Evolutionary conservation across 371 early-diverging fungal genomes (phyloP).

Genomic region (Umbelopsis sp.): DNA sequence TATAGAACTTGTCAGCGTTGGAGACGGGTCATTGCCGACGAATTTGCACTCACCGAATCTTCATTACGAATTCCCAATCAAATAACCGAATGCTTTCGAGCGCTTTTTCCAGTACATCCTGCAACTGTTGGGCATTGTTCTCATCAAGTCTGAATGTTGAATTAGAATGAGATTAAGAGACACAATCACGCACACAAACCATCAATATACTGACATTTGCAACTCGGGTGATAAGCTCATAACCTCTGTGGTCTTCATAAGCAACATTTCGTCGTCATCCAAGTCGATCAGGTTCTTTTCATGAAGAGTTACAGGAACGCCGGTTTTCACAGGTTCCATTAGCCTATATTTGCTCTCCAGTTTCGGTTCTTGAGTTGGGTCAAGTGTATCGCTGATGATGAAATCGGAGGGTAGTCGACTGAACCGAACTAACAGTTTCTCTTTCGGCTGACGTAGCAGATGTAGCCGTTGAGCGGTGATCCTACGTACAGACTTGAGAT

Average conservation of each 20-base stretch:
- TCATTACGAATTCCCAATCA: constrained; percentile 47
- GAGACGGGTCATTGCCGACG: neutral
- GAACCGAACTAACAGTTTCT: constrained; percentile 24
- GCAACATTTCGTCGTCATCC: constrained; percentile 19
- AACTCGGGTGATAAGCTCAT: neutral
- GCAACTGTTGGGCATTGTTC: constrained; percentile 29
- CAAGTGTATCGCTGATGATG: constrained; percentile 22
- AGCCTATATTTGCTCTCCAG: constrained; percentile 31
- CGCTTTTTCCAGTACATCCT: constrained; percentile 27
- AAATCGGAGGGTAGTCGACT: constrained; percentile 28
- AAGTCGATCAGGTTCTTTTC: constrained; percentile 30
- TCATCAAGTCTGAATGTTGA: constrained; percentile 21
- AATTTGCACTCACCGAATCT: constrained; percentile 26
- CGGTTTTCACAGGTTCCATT: constrained; percentile 30
- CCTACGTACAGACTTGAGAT: constrained; percentile 31
- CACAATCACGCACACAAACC: neutral
- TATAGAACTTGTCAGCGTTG: neutral
- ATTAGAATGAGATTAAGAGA: neutral
- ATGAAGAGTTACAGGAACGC: constrained; percentile 20
- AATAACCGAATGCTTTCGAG: constrained; percentile 44
- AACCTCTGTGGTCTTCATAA: neutral
- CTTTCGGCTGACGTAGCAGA: constrained; percentile 37
- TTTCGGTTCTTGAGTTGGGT: constrained; percentile 18
- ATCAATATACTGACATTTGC: neutral
- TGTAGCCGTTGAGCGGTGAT: constrained; percentile 20